These are phyloP conservation scores for Sclerotinia borealis DNA, from an alignment of 2,329 filamentous ascomycete species.

Conservation along the genomic window DNA sequence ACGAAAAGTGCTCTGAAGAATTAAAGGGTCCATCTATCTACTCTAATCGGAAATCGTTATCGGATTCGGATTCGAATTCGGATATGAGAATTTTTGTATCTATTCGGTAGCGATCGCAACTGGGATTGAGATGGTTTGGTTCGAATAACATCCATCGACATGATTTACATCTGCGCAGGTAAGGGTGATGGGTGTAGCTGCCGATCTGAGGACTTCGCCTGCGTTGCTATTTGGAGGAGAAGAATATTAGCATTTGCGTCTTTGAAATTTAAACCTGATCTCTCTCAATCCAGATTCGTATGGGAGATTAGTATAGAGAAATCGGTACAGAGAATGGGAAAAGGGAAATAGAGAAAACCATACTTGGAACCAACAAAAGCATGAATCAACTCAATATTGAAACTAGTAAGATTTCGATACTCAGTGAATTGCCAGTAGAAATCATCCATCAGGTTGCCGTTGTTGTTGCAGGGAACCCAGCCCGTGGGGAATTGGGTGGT, in stretches of 20 bases:
- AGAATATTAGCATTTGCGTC: neutral
- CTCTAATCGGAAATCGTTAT: neutral
- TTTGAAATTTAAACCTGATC: neutral
- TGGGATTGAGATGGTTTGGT: conserved; percentile 1
- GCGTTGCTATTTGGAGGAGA: neutral
- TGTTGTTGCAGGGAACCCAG: conserved; percentile 14
- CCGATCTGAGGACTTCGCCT: neutral
- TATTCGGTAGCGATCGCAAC: neutral
- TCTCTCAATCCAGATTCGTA: neutral
- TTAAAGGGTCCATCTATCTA: neutral
- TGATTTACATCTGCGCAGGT: conserved; percentile 10
- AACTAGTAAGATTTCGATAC: conserved; percentile 16
- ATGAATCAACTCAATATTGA: conserved; percentile 23
- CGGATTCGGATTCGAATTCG: too few species aligned
- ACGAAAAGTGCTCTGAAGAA: neutral
- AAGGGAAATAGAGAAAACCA: neutral
- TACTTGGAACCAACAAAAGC: conserved; percentile 23
- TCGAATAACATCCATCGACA: conserved; percentile 10
- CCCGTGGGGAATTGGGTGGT: conserved; percentile 17
- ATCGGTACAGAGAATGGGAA: too few species aligned
- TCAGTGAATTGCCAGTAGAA: conserved; percentile 24
- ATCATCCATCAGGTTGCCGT: conserved; percentile 10
- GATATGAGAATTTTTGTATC: neutral
- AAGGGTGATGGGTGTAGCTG: neutral
- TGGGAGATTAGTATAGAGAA: too few species aligned